Conservation (phyloP, 176 grass and related monocot genomes). For the Musa beccarii region DNA sequence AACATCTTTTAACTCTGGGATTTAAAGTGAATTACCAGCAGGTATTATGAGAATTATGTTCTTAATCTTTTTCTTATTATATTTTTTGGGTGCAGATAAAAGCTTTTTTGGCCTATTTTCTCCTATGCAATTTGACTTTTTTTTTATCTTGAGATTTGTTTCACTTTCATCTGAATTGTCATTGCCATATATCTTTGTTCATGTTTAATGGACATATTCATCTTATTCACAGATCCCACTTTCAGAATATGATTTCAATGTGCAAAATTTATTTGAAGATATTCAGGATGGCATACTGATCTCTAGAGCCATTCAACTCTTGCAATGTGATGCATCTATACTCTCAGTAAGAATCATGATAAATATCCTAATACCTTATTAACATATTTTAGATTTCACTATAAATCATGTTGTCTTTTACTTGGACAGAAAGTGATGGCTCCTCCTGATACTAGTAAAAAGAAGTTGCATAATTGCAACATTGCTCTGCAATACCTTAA, state of each 20-base stretch:
- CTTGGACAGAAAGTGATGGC: conserved; percentile 38
- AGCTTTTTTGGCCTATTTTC: too few species aligned
- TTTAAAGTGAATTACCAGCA: conserved; percentile 52
- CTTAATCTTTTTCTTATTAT: neutral
- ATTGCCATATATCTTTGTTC: neutral
- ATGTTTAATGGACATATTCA: neutral
- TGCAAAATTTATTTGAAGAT: conserved; percentile 54
- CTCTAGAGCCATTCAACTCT: conserved; percentile 53
- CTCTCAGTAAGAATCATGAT: conserved; percentile 27
- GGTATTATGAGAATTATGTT: conserved; percentile 26
- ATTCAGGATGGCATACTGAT: conserved; percentile 57
- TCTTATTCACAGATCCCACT: conserved; percentile 31
- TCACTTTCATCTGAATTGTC: neutral
- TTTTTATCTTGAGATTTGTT: neutral
- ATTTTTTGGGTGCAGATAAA: too few species aligned
- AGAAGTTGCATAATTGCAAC: conserved; percentile 50
- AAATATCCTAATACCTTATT: neutral
- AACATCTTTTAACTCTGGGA: conserved; percentile 40
- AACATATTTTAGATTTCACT: conserved; percentile 2
- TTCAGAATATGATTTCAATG: conserved; percentile 55
- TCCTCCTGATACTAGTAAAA: conserved; percentile 48
- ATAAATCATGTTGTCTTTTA: neutral
- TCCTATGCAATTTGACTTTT: neutral
- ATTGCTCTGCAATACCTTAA: conserved; percentile 39
- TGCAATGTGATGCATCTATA: conserved; percentile 40